Evolutionary conservation across 139 green algal genomes (phyloP), one percentile per base, ranked within the genome.

Genomic region (Tetraselmis chui): DNA sequence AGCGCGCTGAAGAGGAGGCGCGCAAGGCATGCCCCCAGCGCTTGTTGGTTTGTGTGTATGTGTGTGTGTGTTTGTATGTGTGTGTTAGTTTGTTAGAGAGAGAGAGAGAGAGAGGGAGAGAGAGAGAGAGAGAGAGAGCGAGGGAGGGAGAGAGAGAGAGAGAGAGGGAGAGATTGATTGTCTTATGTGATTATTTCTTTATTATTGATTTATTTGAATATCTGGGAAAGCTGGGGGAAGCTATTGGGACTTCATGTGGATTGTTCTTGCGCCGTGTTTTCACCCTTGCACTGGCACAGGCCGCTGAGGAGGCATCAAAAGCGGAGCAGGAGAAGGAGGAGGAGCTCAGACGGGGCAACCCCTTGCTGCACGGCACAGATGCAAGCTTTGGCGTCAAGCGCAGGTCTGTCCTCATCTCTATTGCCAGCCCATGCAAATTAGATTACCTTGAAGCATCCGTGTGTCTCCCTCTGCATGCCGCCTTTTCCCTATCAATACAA

Each of bases 301-400:
- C 83, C 27, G 45, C 59, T n/a, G 83, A 87, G 32, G 83, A 87
- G 31, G 83, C 80, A 59, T 76, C 30, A 23, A 28, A 26, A 45
- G 87, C 88, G 28, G 78, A 85, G 32, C 87, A 91, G 83, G 87
- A 87, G 22, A 90, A 95, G 59, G 86, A 93, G 76, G 80, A 87
- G 32, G 91, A 97, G 84, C 80, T 98, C 26, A 81, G 91, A 26
- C 85, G 84, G 0, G 97, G 96, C 67, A 99, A 99, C 88, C 97
- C 97, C 22, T 85, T 99, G 77, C 83, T 98, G 58, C 83, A 87
- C 28, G 81, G 28, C 5, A 32, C 77, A 29, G 83, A 86, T 32
- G 32, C 79, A 29, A 81, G 23, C 27, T 91, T 91, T 79, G 79
- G 59, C 75, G 86, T 96, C 28, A 95, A 95, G 86, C 85, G 92